These are phyloP conservation scores for Botrytis paeoniae DNA, from an alignment of 2,329 filamentous ascomycete genomes.

Conservation along the genomic window DNA sequence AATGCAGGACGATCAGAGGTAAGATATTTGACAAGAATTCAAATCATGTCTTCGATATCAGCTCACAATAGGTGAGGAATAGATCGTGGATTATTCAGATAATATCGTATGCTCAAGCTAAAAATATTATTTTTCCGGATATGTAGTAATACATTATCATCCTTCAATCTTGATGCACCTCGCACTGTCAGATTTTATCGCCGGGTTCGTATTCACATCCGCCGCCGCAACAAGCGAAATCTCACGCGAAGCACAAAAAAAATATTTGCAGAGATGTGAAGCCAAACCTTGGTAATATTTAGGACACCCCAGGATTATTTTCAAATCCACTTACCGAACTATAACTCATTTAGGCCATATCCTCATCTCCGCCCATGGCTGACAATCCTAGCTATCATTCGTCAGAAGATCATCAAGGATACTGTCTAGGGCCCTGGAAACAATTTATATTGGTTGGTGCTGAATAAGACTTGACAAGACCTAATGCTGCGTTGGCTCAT, in stretches of 20 bases:
- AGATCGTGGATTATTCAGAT: conserved; percentile 14
- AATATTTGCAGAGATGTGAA: not conserved
- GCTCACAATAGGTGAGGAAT: not conserved
- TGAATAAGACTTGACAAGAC: conserved; percentile 32
- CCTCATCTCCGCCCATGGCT: conserved; percentile 7
- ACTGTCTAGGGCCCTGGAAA: not conserved
- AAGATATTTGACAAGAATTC: not conserved
- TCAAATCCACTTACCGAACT: not conserved
- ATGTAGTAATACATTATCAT: conserved; percentile 14
- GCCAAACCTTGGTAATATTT: not conserved
- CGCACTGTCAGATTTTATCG: conserved; percentile 14
- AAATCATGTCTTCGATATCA: not conserved
- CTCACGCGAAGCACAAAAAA: not conserved
- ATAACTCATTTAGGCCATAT: conserved; percentile 4
- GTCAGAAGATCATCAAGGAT: conserved; percentile 16
- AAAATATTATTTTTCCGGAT: conserved; percentile 13
- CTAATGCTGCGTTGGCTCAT: conserved; percentile 19
- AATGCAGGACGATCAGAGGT: not conserved
- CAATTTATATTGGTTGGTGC: conserved; percentile 21
- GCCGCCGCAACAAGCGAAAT: conserved; percentile 18
- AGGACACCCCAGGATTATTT: conserved; percentile 4
- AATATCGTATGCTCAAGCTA: not conserved
- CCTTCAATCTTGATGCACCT: conserved; percentile 13
- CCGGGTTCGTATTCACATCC: conserved; percentile 20
- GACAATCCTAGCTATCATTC: not conserved